Conservation (phyloP, 768 basidiomycete species). For the Saitozyma podzolica region DNA sequence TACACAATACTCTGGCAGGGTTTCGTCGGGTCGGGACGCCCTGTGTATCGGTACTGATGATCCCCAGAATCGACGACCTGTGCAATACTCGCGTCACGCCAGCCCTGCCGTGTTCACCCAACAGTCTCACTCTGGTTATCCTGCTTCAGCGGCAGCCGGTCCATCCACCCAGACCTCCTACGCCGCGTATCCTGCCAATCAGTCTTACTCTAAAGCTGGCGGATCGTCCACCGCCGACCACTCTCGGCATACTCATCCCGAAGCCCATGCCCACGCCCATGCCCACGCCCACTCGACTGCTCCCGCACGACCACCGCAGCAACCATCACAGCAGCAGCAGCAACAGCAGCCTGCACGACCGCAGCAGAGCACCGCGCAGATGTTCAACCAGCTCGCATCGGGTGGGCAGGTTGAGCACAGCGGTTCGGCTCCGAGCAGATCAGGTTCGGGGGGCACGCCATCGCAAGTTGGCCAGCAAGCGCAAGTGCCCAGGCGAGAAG, state of each 20-base stretch:
- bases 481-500: conserved; percentile 27
- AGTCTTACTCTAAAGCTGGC: conserved; percentile 7
- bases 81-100: conserved; percentile 24
- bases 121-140: conserved; percentile 7
- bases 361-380: not conserved
- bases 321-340: not conserved
- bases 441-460: not conserved
- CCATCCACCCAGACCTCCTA: conserved; percentile 7
- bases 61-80: conserved; percentile 16
- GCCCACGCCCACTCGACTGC: not conserved
- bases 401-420: not conserved
- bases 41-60: not conserved
- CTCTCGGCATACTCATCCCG: conserved; percentile 5
- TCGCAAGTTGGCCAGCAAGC: conserved; percentile 12
- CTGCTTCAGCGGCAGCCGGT: conserved; percentile 4
- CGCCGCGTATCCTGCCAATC: conserved; percentile 13
- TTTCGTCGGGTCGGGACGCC: not conserved
- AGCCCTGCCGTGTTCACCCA: conserved; percentile 26
- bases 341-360: not conserved
- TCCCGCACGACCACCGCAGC: not conserved
- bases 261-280: not conserved
- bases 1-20: not conserved
- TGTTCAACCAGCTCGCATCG: not conserved
- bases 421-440: not conserved
- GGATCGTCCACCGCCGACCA: not conserved